phyloP scores from a whole-genome alignment of 2,329 filamentous ascomycete genomes.

The Coniochaeta hoffmannii region DNA sequence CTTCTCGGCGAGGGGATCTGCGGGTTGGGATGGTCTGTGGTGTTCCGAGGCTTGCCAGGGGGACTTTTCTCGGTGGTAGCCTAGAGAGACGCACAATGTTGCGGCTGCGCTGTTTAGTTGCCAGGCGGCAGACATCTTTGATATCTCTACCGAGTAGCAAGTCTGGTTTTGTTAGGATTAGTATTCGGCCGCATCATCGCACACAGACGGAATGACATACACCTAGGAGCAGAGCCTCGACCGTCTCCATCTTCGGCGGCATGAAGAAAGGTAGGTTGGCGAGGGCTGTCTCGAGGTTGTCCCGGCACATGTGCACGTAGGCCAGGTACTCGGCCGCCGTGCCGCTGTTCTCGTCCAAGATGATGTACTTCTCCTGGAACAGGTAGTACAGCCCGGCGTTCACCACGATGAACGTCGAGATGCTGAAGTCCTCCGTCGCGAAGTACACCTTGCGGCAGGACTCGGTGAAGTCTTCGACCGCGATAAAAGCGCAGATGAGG shows the following conservation, averaged over 20 bases:
- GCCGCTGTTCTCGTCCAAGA: slow-evolving; percentile 22
- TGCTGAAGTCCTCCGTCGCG: slow-evolving; percentile 40
- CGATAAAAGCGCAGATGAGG: slow-evolving; percentile 41
- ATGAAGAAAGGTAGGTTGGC: slow-evolving; percentile 48
- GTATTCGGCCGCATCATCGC: not conserved
- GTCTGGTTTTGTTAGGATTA: slow-evolving; percentile 28
- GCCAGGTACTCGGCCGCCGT: slow-evolving; percentile 19
- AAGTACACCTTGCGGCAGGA: slow-evolving; percentile 45
- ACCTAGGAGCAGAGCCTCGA: slow-evolving; percentile 51
- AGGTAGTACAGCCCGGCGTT: slow-evolving; percentile 42
- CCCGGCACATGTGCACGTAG: slow-evolving; percentile 32
- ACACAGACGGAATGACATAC: slow-evolving; percentile 27
- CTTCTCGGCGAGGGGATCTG: slow-evolving; percentile 15
- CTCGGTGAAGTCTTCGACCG: slow-evolving; percentile 40
- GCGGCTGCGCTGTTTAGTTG: slow-evolving; percentile 52
- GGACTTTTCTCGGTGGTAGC: slow-evolving; percentile 47
- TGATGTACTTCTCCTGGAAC: slow-evolving; percentile 36
- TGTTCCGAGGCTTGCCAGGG: slow-evolving; percentile 12
- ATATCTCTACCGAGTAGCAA: slow-evolving; percentile 54
- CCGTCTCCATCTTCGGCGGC: slow-evolving; percentile 44
- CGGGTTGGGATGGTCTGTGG: slow-evolving; percentile 14
- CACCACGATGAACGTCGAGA: slow-evolving; percentile 42
- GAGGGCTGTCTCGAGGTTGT: slow-evolving; percentile 42
- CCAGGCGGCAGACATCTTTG: slow-evolving; percentile 57
- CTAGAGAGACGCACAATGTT: slow-evolving; percentile 53